These are phyloP conservation scores for Mortierella sp. DNA, from an alignment of 371 early-diverging fungal species.

Conservation along the genomic window DNA sequence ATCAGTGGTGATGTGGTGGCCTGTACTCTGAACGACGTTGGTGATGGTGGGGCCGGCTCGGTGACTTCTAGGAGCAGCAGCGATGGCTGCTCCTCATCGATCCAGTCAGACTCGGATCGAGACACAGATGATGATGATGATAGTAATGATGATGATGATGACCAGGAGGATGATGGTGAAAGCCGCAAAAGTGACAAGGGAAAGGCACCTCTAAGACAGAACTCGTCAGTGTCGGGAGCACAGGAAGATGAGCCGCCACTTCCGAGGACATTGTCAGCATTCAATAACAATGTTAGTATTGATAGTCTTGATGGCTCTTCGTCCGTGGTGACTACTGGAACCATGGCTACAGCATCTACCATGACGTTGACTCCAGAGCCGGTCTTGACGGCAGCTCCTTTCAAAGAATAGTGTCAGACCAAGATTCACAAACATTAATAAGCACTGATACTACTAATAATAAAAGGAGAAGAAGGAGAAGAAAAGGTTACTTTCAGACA, in stretches of 20 bases:
- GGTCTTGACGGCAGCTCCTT: too few species aligned
- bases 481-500: too few species aligned
- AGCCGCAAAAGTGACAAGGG: neutral
- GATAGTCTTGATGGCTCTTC: constrained; percentile 29
- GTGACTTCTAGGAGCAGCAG: neutral
- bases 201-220: neutral
- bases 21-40: constrained; percentile 23
- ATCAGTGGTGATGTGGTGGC: constrained; percentile 67
- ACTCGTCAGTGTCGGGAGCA: too few species aligned
- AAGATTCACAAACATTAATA: too few species aligned
- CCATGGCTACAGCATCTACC: too few species aligned
- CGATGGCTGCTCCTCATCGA: constrained; percentile 4
- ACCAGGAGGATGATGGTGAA: neutral
- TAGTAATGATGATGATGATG: constrained; percentile 6
- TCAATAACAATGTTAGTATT: constrained; percentile 29
- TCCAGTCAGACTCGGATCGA: neutral
- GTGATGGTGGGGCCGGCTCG: neutral
- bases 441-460: too few species aligned
- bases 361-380: too few species aligned
- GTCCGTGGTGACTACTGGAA: neutral
- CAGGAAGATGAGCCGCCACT: neutral
- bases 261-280: constrained; percentile 19
- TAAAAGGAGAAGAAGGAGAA: too few species aligned
- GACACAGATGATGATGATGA: constrained; percentile 8
- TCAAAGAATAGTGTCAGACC: too few species aligned